Evolutionary conservation across 345 rosid species (phyloP), one percentile per base, ranked within the genome.

Genomic region (Diplotaxis tenuifolia): DNA sequence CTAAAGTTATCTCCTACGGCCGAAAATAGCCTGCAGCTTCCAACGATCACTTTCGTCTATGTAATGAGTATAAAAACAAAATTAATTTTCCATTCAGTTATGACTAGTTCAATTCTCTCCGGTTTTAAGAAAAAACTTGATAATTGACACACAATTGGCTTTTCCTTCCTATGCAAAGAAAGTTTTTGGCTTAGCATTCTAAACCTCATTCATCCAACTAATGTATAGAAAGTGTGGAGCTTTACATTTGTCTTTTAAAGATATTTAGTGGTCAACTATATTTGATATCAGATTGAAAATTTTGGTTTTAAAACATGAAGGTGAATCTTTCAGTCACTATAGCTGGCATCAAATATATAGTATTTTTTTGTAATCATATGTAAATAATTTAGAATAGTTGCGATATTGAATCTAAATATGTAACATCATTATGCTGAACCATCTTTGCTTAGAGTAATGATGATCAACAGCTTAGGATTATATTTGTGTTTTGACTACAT

Each of bases 21-120:
- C n/a, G n/a, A 54, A 62, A 23, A 62, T 15, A 62, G 65, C 36
- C 45, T 60, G 45, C 22, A 59, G 20, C n/a, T 10, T 53, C 58
- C 42, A 6, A 21, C 57, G 4, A 53, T 20, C 27, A 52, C 27
- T 52, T 47, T 47, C 54, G 21, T 47, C 21, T 47, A 47, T 21
- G 4, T 9, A 27, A 52, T 50, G 12, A 50, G 5, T 52, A 25
- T 20, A 20, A 53, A 10, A 53, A 19, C 7, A 7, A 52, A 8
- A 50, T 8, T 47, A 49, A 14, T n/a, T 42, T 45, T 16, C 21
- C 25, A 52, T 53, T 53, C 58, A 21, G n/a, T 53, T 20, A 21
- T 11, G 10, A 21, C 28, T 53, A 53, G 58, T 53, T 54, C 15
- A 54, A 10, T 18, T 4, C 1, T 21, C 27, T 19, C 25, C 56